Evolutionary conservation across 805 yeast species (phyloP).

Genomic region (Wickerhamiella brachini): DNA sequence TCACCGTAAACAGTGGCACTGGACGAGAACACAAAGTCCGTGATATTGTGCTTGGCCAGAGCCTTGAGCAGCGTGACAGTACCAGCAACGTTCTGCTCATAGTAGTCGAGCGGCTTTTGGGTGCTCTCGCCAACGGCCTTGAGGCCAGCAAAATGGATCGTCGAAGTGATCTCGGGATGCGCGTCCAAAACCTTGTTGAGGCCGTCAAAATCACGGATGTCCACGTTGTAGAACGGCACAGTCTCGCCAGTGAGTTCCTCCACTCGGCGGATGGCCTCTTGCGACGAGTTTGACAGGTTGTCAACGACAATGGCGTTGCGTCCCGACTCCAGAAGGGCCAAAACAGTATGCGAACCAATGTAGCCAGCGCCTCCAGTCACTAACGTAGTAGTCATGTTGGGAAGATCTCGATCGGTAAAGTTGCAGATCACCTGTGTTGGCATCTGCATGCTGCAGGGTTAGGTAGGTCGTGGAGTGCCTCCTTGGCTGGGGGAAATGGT

Average conservation of each 20-base stretch:
- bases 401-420: background rate
- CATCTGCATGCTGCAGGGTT: background rate
- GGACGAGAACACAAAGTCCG: slow-evolving; percentile 54
- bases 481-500: too few relatives aligned
- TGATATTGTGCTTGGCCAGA: slow-evolving; percentile 35
- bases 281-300: slow-evolving; percentile 51
- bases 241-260: slow-evolving; percentile 38
- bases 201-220: slow-evolving; percentile 38
- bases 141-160: slow-evolving; percentile 69
- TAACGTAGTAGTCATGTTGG: slow-evolving; percentile 25
- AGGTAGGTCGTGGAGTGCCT: too few relatives aligned
- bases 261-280: slow-evolving; percentile 50
- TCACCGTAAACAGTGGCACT: slow-evolving; percentile 80
- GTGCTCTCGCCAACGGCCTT: slow-evolving; percentile 76
- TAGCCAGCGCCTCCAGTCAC: slow-evolving; percentile 85
- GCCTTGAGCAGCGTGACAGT: slow-evolving; percentile 43
- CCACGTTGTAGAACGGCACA: slow-evolving; percentile 42
- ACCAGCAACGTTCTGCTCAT: slow-evolving; percentile 54
- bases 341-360: slow-evolving; percentile 69
- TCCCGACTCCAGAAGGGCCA: slow-evolving; percentile 46
- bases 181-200: slow-evolving; percentile 35
- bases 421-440: background rate
- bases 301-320: slow-evolving; percentile 62
- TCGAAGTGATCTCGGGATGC: slow-evolving; percentile 38
- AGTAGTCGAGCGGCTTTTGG: slow-evolving; percentile 50